phyloP scores from a whole-genome alignment of 441 rosid species.

The Corymbia calophylla region DNA sequence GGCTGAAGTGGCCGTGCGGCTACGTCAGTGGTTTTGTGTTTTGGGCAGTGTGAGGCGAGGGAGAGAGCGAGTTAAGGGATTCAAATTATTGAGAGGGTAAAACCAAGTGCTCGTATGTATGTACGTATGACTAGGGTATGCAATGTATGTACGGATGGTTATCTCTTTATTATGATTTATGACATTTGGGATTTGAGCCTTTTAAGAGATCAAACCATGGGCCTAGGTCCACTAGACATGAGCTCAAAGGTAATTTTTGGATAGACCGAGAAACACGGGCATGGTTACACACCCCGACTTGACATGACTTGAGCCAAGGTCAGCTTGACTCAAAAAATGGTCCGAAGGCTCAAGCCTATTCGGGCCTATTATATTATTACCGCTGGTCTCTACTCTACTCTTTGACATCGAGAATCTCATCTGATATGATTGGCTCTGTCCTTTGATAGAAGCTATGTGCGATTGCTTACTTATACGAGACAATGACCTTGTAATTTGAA shows the following conservation, averaged over 20 bases:
- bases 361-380: background rate
- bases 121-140: background rate
- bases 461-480: background rate
- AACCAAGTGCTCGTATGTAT: background rate
- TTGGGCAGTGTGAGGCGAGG: background rate
- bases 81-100: background rate
- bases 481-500: background rate
- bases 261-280: background rate
- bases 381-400: no score
- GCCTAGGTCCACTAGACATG: background rate
- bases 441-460: background rate
- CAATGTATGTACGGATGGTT: background rate
- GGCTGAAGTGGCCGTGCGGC: background rate
- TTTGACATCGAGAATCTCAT: background rate
- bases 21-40: background rate
- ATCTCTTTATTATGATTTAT: background rate
- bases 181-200: background rate
- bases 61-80: background rate
- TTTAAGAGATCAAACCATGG: background rate
- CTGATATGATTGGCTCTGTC: background rate
- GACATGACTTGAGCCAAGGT: background rate
- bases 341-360: background rate
- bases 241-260: background rate
- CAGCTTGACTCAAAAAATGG: fast-evolving
- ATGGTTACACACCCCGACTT: background rate